These are phyloP conservation scores for Pyrenula massariospora DNA, from an alignment of 495 filamentous ascomycete species.

Conservation along the genomic window DNA sequence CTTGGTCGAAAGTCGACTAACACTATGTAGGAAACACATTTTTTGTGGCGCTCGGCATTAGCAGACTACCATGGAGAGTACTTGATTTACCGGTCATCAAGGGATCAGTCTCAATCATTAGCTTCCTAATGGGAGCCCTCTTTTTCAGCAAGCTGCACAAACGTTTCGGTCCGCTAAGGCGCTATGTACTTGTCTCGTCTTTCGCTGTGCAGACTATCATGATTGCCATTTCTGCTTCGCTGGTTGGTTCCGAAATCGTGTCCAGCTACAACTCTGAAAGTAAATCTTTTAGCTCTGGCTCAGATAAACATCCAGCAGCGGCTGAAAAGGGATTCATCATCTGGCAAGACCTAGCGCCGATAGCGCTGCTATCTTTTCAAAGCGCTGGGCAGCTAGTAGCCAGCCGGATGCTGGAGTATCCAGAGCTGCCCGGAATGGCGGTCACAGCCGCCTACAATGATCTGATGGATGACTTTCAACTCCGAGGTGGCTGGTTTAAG, in stretches of 20 bases:
- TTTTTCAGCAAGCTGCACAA: slow-evolving; percentile 54
- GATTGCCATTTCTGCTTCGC: slow-evolving; percentile 45
- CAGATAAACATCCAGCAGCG: background rate
- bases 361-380: slow-evolving; percentile 58
- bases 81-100: no score
- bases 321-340: slow-evolving; percentile 23
- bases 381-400: slow-evolving; percentile 56
- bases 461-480: slow-evolving; percentile 48
- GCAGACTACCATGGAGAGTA: slow-evolving; percentile 33
- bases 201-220: slow-evolving; percentile 38
- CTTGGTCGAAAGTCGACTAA: no score
- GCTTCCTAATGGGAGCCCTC: slow-evolving; percentile 56
- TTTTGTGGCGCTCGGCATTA: slow-evolving; percentile 56
- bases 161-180: slow-evolving; percentile 31
- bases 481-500: slow-evolving; percentile 20
- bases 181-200: slow-evolving; percentile 51
- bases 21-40: slow-evolving; percentile 63
- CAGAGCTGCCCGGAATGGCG: slow-evolving; percentile 54
- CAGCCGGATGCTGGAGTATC: slow-evolving; percentile 50
- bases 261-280: slow-evolving; percentile 3
- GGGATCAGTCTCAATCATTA: slow-evolving; percentile 46
- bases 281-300: slow-evolving; percentile 7
- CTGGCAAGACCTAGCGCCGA: slow-evolving; percentile 48
- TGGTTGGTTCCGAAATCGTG: slow-evolving; percentile 30
- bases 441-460: slow-evolving; percentile 63